Percentiles rank a stretch among this genome's conserved stretches.
These are phyloP conservation scores for Bassia scoparia DNA, from an alignment of 148 eudicot species.

Conservation along the genomic window DNA sequence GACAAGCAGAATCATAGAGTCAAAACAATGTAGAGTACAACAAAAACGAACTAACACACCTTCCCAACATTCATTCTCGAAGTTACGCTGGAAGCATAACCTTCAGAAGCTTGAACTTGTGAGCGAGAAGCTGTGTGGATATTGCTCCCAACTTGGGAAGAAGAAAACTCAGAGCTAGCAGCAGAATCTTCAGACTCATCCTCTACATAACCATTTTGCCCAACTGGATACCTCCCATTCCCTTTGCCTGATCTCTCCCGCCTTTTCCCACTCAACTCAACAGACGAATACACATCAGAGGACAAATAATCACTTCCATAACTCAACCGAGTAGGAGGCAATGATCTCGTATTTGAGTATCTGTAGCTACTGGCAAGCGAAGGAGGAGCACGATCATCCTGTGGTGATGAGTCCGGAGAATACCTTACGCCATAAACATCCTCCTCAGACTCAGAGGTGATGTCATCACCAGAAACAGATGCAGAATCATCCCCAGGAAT, in stretches of 20 bases:
- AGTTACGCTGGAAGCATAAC: constrained; percentile 47
- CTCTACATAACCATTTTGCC: constrained; percentile 37
- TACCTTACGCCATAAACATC: constrained; percentile 64
- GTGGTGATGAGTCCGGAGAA: constrained; percentile 79
- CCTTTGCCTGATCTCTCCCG: constrained; percentile 38
- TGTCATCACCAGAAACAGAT: constrained; percentile 53
- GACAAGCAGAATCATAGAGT: not conserved
- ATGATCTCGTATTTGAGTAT: constrained; percentile 31
- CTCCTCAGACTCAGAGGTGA: constrained; percentile 60
- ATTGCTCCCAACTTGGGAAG: constrained; percentile 43
- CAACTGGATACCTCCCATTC: constrained; percentile 42
- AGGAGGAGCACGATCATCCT: constrained; percentile 46
- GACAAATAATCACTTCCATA: constrained; percentile 60
- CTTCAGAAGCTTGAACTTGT: constrained; percentile 36
- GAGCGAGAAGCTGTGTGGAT: constrained; percentile 35
- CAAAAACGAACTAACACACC: constrained; percentile 35
- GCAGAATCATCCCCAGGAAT: constrained; percentile 48
- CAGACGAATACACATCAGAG: constrained; percentile 80
- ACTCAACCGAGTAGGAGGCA: constrained; percentile 29
- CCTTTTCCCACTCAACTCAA: constrained; percentile 53
- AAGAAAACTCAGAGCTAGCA: constrained; percentile 64
- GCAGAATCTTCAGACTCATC: constrained; percentile 61
- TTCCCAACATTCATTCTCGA: constrained; percentile 40
- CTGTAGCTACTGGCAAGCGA: constrained; percentile 23
- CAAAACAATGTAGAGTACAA: not conserved